Evolutionary conservation across 2,329 filamentous ascomycete species (phyloP), one percentile per base, ranked within the genome.

Genomic region (Aspergillus cejpii): DNA sequence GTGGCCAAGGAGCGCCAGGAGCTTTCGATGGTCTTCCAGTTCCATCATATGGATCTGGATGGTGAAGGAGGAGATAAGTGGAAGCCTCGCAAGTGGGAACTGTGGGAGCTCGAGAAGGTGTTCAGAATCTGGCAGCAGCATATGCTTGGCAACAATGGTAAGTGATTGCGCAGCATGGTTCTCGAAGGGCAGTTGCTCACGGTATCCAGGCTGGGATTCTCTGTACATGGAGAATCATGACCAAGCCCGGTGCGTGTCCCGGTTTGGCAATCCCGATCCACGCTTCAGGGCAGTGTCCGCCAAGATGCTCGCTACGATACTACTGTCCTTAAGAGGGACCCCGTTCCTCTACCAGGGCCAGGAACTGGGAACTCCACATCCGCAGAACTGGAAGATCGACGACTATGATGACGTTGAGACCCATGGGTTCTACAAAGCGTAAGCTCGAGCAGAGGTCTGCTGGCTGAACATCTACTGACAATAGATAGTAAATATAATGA

Each of bases 21-120:
- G 60, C 66, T 86, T 33, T 75, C 79, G 57, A 86, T 85, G 83
- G 78, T 84, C 1, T 85, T 86, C 64, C 78, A 56, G 19, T 58
- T 58, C 27, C 44, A 58, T 24, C 51, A 54, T 33, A 74, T 69
- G 43, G 73, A 39, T 15, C 41, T 26, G 27, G 51, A 34, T 15
- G 49, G 49, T 10, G 62, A 26, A 12, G 36, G 48, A 10, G 50
- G 50, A 17, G 34, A 63, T 52, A 48, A 65, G 49, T 45, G 57
- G 57, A 45, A 48, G 19, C 45, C 46, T 31, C 41, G 50, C n/a
- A 50, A 48, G 27, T 52, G 41, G 42, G 45, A 50, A 46, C 43
- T 50, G 10, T 41, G 41, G 19, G 50, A 52, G 33, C 36, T 50
- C 29, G 50, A 47, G 21, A 37, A 31, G 15, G 38, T 47, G 5